Base-by-base conservation (phyloP, 129 eudicot species). In the Centella asiatica region DNA sequence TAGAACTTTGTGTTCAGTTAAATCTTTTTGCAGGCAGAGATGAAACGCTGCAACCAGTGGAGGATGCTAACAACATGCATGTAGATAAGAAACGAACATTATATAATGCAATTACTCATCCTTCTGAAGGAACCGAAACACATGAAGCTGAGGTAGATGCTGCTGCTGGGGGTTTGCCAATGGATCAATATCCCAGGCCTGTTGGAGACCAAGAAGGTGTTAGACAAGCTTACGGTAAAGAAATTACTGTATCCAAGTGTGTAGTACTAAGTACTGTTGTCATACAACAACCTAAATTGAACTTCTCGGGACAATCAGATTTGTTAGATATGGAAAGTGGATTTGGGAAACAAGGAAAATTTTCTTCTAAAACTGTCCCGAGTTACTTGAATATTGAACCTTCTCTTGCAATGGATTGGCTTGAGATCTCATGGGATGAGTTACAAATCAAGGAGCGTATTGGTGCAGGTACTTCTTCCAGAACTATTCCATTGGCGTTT, bases 341-440 rank as follows among this genome's bases (percentile, higher is more conserved):
- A 23, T 44, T 32, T 15, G 74, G 64, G 69, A 72, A 69, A 42
- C 62, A 68, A 69, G 78, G 69, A 51, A 80, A 66, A 45, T 74
- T 71, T 68, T 77, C 79, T 10, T 45, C 74, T 33, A 67, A 72
- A 56, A 64, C 72, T n/a, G 72, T 72, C 57, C 87, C 90, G 53
- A 78, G 82, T 70, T 90, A 83, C 71, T 66, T 90, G 89, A 81
- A 66, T 72, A 80, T 90, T 45, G 97, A 90, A 67, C 97, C 97
- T 50, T 90, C 89, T 61, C 94, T 90, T 31, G 95, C 95, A 45
- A 86, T 83, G 93, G 97, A 90, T 60, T 90, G 97, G 97, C 87
- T 90, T 51, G 97, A 90, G 79, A 87, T 90, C 50, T 74, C 95
- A 6, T 90, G 98, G 98, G 98, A 87, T 47, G 98, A 90, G 12